Evolutionary conservation across 371 early-diverging fungal genomes (phyloP).

Genomic region (Dichotomocladium elegans): DNA sequence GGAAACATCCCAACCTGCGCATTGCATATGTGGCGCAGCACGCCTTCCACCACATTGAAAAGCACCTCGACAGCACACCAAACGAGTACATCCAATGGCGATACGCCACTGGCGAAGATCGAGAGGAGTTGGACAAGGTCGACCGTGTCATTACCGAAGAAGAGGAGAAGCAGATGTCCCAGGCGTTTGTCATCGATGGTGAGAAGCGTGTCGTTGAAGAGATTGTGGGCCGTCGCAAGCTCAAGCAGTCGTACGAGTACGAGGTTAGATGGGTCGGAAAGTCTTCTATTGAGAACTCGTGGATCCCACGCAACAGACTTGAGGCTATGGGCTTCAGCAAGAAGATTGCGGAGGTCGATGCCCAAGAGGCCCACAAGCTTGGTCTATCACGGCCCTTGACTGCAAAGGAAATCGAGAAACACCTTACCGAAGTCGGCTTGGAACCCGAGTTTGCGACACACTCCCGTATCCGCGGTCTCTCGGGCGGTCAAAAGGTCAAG

Average conservation of each 20-base stretch:
- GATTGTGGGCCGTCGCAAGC: conserved; percentile 63
- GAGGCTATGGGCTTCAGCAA: conserved; percentile 68
- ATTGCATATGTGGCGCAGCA: conserved; percentile 90
- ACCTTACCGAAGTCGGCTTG: conserved; percentile 65
- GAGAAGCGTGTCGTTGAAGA: conserved; percentile 62
- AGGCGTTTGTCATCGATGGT: conserved; percentile 59
- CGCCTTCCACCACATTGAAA: conserved; percentile 83
- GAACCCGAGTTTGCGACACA: conserved; percentile 76
- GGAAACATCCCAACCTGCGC: conserved; percentile 78
- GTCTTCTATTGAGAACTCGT: conserved; percentile 61
- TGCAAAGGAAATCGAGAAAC: conserved; percentile 65
- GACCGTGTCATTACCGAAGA: conserved; percentile 63
- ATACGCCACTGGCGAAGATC: conserved; percentile 76
- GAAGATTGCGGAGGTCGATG: conserved; percentile 63
- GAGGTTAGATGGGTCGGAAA: conserved; percentile 63
- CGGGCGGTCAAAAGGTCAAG: conserved; percentile 92
- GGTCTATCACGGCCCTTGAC: conserved; percentile 67
- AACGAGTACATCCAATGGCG: conserved; percentile 88
- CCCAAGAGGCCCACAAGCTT: conserved; percentile 59
- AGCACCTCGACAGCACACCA: conserved; percentile 78
- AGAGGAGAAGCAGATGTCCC: conserved; percentile 63
- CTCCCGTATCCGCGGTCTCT: conserved; percentile 80
- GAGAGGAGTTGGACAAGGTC: conserved; percentile 69
- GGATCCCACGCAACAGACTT: conserved; percentile 70
- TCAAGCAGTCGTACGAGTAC: conserved; percentile 67